Evolutionary conservation across 768 basidiomycete species (phyloP), one percentile per base, ranked within the genome.

Genomic region (Macrocybe gigantea): DNA sequence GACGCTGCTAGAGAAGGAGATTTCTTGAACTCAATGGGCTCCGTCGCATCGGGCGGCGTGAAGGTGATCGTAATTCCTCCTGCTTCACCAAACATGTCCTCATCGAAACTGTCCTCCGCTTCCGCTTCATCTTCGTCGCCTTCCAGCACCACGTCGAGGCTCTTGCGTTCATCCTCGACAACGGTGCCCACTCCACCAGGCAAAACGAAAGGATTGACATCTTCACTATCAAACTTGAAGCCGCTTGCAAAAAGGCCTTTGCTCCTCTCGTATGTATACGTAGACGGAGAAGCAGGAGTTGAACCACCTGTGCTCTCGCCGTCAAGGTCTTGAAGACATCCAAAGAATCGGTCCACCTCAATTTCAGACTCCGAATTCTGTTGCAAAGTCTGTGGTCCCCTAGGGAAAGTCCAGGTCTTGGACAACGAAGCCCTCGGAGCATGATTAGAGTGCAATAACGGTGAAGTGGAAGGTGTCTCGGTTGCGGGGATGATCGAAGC

Each of bases 61-160:
- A 89, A 88, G 3, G 75, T 84, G 55, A 89, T 88, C 51, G 75
- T 80, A 59, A 90, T 85, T 5, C 87, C 88, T 29, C 82, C 79
- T 38, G 78, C 77, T 48, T 83, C 78, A 31, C 81, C 82, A 47
- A 80, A 71, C 54, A 80, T 74, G 38, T 79, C 74, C 14, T 72
- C 72, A 10, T 75, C 74, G 22, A 69, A 69, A 10, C 74, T 69
- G 5, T 57, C 56, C 11, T 50, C 56, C 12, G 63, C 57, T 44
- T 60, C 59, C n/a, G 67, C 69, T 32, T 64, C 64, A 41, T 63
- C 67, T 43, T 73, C 69, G 66, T 79, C 79, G 11, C 71, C 72
- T 50, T 75, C 77, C 48, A 66, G 58, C 2, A 78, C 72, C 29
- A 61, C 58, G 32, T 65, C 68, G 32, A 79, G 65, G 7, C 51